These are phyloP conservation scores for Cladosporium sp. DNA, from an alignment of 2,329 filamentous ascomycete species.

Conservation along the genomic window DNA sequence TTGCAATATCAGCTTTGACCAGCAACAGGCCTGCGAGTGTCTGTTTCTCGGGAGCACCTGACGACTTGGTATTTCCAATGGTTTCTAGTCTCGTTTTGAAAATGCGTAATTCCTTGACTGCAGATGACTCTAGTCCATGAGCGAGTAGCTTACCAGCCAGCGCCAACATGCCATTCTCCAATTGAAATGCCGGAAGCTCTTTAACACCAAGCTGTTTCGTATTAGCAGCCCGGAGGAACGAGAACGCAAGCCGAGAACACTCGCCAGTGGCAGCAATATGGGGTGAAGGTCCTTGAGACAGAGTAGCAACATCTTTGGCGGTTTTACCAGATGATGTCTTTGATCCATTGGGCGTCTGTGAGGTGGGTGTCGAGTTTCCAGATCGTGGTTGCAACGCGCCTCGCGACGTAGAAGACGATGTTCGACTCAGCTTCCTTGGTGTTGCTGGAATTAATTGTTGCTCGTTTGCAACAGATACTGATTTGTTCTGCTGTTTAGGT, in stretches of 20 bases:
- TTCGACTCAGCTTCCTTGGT: slow-evolving; percentile 39
- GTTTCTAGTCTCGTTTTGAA: slow-evolving; percentile 64
- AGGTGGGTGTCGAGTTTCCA: slow-evolving; percentile 55
- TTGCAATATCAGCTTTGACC: slow-evolving; percentile 52
- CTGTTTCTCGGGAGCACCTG: slow-evolving; percentile 36
- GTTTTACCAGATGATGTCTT: not conserved
- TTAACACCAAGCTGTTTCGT: slow-evolving; percentile 52
- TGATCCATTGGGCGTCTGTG: slow-evolving; percentile 40
- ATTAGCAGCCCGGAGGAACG: slow-evolving; percentile 61
- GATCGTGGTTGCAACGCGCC: slow-evolving; percentile 44
- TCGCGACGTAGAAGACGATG: slow-evolving; percentile 18
- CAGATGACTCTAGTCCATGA: slow-evolving; percentile 66
- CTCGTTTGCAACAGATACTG: slow-evolving; percentile 36
- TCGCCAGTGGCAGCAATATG: slow-evolving; percentile 59
- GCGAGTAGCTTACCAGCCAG: slow-evolving; percentile 66
- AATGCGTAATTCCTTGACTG: slow-evolving; percentile 66
- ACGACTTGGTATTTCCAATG: slow-evolving; percentile 7
- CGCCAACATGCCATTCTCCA: slow-evolving; percentile 72
- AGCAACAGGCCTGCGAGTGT: slow-evolving; percentile 62
- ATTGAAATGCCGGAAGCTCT: slow-evolving; percentile 62
- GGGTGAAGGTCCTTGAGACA: not conserved
- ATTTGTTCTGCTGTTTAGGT: not conserved
- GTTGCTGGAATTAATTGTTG: slow-evolving; percentile 56
- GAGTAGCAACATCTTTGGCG: not conserved
- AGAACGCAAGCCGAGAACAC: slow-evolving; percentile 68